A percentile compares a stretch with the other conserved stretches of the same genome.
Conservation (phyloP, 805 yeast genomes). For the Wickerhamomyces chambardii region DNA sequence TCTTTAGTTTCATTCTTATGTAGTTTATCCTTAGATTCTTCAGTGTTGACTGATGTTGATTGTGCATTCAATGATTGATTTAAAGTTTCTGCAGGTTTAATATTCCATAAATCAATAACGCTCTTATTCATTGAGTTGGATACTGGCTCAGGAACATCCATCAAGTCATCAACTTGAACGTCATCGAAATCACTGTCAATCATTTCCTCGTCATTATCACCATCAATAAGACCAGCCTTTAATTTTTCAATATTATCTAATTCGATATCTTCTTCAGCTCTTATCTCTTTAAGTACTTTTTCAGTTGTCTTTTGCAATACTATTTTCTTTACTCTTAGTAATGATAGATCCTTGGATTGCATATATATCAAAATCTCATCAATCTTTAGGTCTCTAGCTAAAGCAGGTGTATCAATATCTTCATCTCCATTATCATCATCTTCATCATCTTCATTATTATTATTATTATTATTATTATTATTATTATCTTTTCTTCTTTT, state of each 20-base stretch:
- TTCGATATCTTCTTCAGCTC: constrained; percentile 56
- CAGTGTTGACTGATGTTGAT: no score
- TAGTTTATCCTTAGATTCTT: no score
- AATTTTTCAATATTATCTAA: constrained; percentile 19
- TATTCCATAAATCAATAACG: constrained; percentile 64
- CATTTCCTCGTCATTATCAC: constrained; percentile 20
- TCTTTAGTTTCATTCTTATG: constrained; percentile 11
- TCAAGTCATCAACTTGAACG: constrained; percentile 34
- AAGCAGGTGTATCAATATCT: constrained; percentile 33
- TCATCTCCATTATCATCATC: constrained; percentile 21
- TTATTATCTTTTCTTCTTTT: constrained; percentile 18
- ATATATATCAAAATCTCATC: constrained; percentile 48
- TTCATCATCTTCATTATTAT: constrained; percentile 20
- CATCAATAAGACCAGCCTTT: constrained; percentile 9
- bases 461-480: no score
- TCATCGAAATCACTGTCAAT: constrained; percentile 27
- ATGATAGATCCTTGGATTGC: constrained; percentile 55
- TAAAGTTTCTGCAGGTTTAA: constrained; percentile 13
- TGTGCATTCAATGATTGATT: constrained; percentile 1
- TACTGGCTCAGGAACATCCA: constrained; percentile 62
- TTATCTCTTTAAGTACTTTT: constrained; percentile 41
- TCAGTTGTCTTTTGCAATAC: constrained; percentile 57
- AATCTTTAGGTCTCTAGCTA: constrained; percentile 49
- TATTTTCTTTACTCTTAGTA: constrained; percentile 61
- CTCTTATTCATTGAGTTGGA: constrained; percentile 67